Percentiles rank a stretch among this genome's conserved stretches.
Evolutionary conservation across 768 basidiomycete species (phyloP).

Genomic region (Naganishia vaughanmartiniae): DNA sequence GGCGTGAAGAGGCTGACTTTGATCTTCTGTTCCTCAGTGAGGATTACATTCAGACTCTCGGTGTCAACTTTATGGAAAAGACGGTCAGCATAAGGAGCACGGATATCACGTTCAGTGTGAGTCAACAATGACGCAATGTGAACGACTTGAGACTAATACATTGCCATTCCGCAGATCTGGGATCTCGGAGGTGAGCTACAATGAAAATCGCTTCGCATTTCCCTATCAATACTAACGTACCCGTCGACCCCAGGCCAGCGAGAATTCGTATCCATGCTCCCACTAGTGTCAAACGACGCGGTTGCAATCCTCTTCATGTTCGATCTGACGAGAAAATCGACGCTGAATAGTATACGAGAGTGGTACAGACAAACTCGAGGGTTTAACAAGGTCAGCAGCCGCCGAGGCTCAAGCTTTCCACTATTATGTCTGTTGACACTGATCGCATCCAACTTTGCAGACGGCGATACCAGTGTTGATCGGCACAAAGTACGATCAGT

Average conservation of each 20-base stretch:
- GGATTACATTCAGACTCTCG: conserved; percentile 99
- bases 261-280: conserved; percentile 99
- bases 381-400: conserved; percentile 82
- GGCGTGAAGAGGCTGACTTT: neutral
- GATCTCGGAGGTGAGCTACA: conserved; percentile 67
- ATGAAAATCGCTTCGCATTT: neutral
- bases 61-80: conserved; percentile 99
- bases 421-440: neutral
- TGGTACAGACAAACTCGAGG: conserved; percentile 99
- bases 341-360: conserved; percentile 96
- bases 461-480: conserved; percentile 98
- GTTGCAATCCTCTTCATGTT: conserved; percentile 99
- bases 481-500: conserved; percentile 97
- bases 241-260: conserved; percentile 62
- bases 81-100: conserved; percentile 96
- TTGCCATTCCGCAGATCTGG: conserved; percentile 68
- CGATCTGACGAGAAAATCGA: conserved; percentile 94
- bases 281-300: conserved; percentile 97
- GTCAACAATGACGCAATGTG: conserved; percentile 15
- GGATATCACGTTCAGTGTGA: conserved; percentile 88
- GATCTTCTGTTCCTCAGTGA: conserved; percentile 55
- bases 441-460: conserved; percentile 54
- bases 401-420: neutral
- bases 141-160: neutral
- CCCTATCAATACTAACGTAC: conserved; percentile 22